Base-by-base conservation (phyloP, 257 asterid genomes). In the Cordia subcordata region DNA sequence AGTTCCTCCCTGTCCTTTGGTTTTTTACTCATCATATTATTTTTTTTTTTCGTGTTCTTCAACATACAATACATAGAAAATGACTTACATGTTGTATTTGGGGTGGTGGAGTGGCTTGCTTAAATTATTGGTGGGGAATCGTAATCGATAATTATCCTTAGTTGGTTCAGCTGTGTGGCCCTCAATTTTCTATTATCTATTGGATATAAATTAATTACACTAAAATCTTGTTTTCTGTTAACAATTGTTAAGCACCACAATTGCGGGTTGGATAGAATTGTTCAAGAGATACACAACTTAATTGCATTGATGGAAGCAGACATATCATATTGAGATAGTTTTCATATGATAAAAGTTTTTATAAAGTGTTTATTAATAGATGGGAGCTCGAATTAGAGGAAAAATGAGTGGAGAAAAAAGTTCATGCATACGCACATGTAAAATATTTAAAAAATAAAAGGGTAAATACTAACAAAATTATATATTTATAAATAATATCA, bases 91-190 rank as follows among this genome's bases (percentile, higher is more conserved):
- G 20, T 33, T 64, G 57, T 42, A 39, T 16, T 70, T 19, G 45
- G 50, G 17, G 33, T 39, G 57, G 62, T 13, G 62, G 67, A 63
- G 44, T 67, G 55, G 51, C 71, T 17, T 17, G 10, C 19, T 56
- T 49, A 63, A 22, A 60, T 60, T n/a, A 60, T 71, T 65, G 76
- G 72, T 55, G 56, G 44, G 8, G 55, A 60, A 72, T 71, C 68
- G 53, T 44, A 21, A 20, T 59, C 54, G 33, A 52, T 5, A 16
- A 50, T 8, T 35, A 8, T 62, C 45, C 33, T 23, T 17, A 55
- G 18, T 65, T 71, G 52, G 60, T 55, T 56, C 64, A 65, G 23
- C 42, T 38, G 60, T 47, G 8, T 23, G 64, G 63, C 67, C 47
- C 58, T 58, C 35, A 27, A 46, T 44, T 11, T 52, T 54, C 0